These are phyloP conservation scores for Dentipellis fragilis DNA, from an alignment of 768 basidiomycete species.

Conservation along the genomic window DNA sequence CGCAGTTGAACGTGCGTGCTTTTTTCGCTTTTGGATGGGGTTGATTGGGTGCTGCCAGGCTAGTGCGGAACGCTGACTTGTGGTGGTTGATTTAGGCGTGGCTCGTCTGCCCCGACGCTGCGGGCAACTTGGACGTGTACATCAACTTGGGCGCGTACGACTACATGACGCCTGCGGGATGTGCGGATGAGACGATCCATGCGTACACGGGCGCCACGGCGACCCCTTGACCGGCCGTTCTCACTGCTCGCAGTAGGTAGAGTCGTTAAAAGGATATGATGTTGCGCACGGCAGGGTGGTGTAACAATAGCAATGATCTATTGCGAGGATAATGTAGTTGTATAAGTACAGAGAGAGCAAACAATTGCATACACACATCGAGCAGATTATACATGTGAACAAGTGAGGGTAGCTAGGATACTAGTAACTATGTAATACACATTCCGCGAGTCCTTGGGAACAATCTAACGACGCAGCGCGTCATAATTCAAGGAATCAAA, in stretches of 20 bases:
- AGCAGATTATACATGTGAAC: not conserved
- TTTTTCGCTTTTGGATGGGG: not conserved
- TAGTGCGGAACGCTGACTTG: too few species aligned
- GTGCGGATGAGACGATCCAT: slow-evolving; percentile 50
- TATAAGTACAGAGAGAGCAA: not conserved
- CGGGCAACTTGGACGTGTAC: slow-evolving; percentile 33
- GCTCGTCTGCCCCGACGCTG: slow-evolving; percentile 44
- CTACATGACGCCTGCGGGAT: slow-evolving; percentile 46
- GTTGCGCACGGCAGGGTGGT: not conserved
- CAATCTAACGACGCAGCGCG: too few species aligned
- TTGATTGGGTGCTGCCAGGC: too few species aligned
- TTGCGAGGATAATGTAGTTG: not conserved
- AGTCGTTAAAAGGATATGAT: not conserved
- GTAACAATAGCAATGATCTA: not conserved
- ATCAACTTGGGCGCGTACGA: slow-evolving; percentile 46
- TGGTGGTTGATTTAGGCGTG: slow-evolving; percentile 27
- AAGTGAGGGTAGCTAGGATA: not conserved
- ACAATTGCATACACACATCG: not conserved
- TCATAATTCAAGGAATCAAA: too few species aligned
- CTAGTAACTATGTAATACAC: too few species aligned
- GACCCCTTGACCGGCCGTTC: not conserved
- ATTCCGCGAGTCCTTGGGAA: too few species aligned
- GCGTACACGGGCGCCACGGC: slow-evolving; percentile 37
- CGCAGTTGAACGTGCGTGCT: slow-evolving; percentile 39
- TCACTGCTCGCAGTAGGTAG: not conserved